Evolutionary conservation across 2,329 filamentous ascomycete species (phyloP), one percentile per base, ranked within the genome.

Genomic region (Cladophialophora carrionii): DNA sequence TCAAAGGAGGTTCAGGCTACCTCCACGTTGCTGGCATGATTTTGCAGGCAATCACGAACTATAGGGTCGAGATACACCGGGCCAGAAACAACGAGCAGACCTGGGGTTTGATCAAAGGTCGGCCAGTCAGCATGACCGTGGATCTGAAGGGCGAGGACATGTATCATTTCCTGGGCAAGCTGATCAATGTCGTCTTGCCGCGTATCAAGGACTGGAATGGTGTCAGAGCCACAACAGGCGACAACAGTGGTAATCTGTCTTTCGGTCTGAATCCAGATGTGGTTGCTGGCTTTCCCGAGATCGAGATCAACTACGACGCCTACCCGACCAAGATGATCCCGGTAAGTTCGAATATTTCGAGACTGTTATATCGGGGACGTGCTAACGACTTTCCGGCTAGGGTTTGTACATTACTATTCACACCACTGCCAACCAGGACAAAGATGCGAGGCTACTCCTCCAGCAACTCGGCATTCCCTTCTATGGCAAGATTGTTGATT

Each of bases 141-240:
- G 89, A 90, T 29, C 80, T 99, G 68, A 82, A 84, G 62, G 92
- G 91, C 32, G 89, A 95, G 76, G 85, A 89, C 65, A 95, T 96
- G 73, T 90, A 91, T 68, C 89, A 97, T 76, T 97, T 99, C 77
- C 76, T 99, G 52, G 90, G 94, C 74, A 96, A 96, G 81, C 82
- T 92, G 71, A 83, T 98, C 62, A 92, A 96, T 75, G 82, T 98
- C 8, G 93, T 99, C 5, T 84, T 98, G 75, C 95, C 95, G 46
- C 90, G 88, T 74, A 96, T 99, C 79, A 99, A 98, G 83, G 95
- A 99, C 72, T 99, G 92, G 90, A 87, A 86, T 62, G 95, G 95
- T 65, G 82, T 90, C n/a, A 85, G 85, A 71, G 88, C 87, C 56
- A 85, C 81, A 51, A 91, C 91, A 46, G 95, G 95, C 74, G 95